Conservation (phyloP, 208 protist genomes). For the Wallacemonas sp. region DNA sequence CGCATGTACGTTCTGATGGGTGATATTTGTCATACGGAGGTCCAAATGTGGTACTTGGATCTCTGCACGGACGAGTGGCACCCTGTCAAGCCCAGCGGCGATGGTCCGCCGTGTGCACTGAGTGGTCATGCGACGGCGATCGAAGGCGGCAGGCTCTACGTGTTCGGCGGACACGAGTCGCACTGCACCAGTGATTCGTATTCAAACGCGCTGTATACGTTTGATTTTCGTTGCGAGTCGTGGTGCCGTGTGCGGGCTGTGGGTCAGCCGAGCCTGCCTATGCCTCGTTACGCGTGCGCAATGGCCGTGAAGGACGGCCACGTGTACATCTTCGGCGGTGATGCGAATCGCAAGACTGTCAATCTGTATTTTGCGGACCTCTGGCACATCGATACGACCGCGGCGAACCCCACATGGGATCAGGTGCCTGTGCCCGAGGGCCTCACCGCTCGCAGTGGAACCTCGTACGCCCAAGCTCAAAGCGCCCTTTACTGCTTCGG, state of each 20-base stretch:
- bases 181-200: background rate
- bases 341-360: slow-evolving; percentile 39
- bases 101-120: slow-evolving; percentile 33
- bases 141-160: slow-evolving; percentile 51
- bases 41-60: slow-evolving; percentile 68
- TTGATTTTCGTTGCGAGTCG: slow-evolving; percentile 8
- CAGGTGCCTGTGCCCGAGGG: slow-evolving; percentile 20
- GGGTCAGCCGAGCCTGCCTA: slow-evolving; percentile 7
- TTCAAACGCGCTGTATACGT: slow-evolving; percentile 11
- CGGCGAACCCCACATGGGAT: slow-evolving; percentile 16
- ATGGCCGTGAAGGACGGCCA: slow-evolving; percentile 48
- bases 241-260: background rate
- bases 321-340: slow-evolving; percentile 78
- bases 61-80: slow-evolving; percentile 51
- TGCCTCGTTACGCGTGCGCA: slow-evolving; percentile 50
- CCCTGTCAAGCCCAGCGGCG: slow-evolving; percentile 23
- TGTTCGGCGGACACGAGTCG: slow-evolving; percentile 60
- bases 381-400: slow-evolving; percentile 53
- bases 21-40: slow-evolving; percentile 20
- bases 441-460: slow-evolving; percentile 65
- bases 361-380: slow-evolving; percentile 73
- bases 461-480: slow-evolving; percentile 36
- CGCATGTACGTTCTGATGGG: slow-evolving; percentile 88
- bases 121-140: slow-evolving; percentile 58
- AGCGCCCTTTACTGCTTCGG: slow-evolving; percentile 73